Evolutionary conservation across 352 stramenopile species (phyloP).

Genomic region (Blastocystis sp.): DNA sequence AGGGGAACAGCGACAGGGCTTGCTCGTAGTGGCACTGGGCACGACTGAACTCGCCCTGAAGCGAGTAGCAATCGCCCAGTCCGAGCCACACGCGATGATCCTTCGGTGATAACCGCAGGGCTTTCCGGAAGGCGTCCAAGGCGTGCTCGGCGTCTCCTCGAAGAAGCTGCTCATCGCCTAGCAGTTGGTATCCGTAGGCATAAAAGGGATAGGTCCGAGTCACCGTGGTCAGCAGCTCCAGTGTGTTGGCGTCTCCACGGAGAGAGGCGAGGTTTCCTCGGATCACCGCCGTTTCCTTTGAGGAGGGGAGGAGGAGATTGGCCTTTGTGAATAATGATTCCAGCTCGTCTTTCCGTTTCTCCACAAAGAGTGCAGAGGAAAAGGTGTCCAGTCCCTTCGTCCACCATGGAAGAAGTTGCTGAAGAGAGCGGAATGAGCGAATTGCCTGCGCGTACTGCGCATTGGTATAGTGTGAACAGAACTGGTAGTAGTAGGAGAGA

Average conservation of each 20-base stretch:
- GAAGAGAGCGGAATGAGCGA: neutral
- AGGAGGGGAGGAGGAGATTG: no score
- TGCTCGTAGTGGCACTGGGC: neutral
- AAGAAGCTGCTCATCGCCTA: neutral
- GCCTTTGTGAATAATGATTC: neutral
- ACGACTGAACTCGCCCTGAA: neutral
- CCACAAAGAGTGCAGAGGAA: neutral
- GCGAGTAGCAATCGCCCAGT: constrained; percentile 17
- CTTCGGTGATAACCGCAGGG: neutral
- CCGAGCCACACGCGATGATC: constrained; percentile 41
- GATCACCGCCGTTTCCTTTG: neutral
- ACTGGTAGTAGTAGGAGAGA: constrained; percentile 41
- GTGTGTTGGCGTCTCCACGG: neutral
- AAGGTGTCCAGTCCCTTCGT: neutral
- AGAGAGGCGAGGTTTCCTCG: neutral
- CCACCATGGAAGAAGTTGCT: constrained; percentile 23
- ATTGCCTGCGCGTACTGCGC: neutral
- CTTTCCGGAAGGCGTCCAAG: neutral
- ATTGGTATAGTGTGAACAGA: neutral
- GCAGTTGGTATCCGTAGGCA: neutral
- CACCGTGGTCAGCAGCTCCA: neutral
- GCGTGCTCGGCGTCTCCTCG: neutral
- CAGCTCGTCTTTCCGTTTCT: neutral
- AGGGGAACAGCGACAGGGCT: neutral
- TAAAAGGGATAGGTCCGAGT: neutral